Conservation (phyloP, 2,329 filamentous ascomycete species). For the Tolypocladium ophioglossoides region DNA sequence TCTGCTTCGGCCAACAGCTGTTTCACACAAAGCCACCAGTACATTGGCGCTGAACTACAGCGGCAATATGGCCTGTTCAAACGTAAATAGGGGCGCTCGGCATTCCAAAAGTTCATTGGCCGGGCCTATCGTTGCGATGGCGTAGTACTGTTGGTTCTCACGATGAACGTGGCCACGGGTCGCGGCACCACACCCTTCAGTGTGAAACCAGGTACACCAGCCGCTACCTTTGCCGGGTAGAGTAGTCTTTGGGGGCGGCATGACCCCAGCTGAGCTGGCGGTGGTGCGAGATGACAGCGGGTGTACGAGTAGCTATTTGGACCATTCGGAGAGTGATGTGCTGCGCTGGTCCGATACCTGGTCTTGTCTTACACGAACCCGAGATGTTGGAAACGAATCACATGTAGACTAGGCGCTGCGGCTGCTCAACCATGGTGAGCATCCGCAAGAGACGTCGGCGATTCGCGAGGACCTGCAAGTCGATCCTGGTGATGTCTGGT, state of each 20-base stretch:
- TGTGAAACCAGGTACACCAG: neutral
- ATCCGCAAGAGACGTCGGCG: neutral
- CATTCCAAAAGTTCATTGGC: neutral
- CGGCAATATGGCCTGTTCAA: neutral
- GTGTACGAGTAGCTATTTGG: no score
- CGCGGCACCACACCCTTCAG: neutral
- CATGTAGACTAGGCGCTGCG: neutral
- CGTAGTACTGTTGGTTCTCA: neutral
- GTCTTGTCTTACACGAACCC: neutral
- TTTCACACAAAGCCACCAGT: neutral
- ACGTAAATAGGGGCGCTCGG: neutral
- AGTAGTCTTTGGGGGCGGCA: neutral
- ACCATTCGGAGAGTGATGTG: neutral
- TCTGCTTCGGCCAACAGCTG: neutral
- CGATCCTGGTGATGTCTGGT: neutral
- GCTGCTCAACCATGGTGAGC: neutral
- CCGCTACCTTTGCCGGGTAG: neutral
- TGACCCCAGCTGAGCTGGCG: neutral
- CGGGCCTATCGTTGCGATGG: neutral
- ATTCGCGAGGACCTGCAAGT: neutral
- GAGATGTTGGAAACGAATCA: neutral
- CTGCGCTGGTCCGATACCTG: neutral
- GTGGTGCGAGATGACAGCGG: neutral
- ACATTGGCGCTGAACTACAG: neutral
- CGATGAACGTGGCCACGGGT: neutral